Conservation (phyloP, 371 early-diverging fungal species). For the Haplosporangium sp. region DNA sequence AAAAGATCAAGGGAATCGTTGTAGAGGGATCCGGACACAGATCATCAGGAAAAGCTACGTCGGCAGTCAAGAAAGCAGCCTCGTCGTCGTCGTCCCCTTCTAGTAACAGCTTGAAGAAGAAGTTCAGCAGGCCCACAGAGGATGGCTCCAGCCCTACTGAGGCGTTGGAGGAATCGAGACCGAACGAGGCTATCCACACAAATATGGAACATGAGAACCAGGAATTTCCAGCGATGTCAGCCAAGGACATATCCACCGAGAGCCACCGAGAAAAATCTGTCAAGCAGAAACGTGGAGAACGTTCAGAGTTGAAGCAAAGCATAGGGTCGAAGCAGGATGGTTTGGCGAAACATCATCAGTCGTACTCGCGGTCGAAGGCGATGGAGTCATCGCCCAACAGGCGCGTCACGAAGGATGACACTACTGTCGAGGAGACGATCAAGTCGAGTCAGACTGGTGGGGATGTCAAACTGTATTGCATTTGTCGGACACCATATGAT, state of each 20-base stretch:
- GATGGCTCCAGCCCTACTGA: neutral
- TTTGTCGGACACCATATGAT: conserved; percentile 67
- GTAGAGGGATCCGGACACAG: conserved; percentile 7
- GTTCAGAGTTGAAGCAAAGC: neutral
- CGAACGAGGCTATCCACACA: conserved; percentile 1
- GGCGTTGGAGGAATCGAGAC: conserved; percentile 5
- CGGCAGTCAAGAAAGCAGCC: conserved; percentile 10
- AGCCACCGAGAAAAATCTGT: conserved; percentile 8
- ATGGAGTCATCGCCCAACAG: neutral
- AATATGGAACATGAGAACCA: neutral
- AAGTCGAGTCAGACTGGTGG: neutral
- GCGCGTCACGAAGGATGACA: neutral
- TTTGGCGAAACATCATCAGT: neutral
- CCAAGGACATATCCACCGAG: neutral
- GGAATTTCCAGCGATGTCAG: neutral
- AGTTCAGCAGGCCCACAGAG: conserved; percentile 25
- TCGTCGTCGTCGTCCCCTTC: conserved; percentile 1
- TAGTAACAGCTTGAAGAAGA: conserved; percentile 28
- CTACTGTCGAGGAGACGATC: neutral
- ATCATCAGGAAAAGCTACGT: neutral
- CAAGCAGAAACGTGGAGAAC: conserved; percentile 19
- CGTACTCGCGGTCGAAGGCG: conserved; percentile 3
- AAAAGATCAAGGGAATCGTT: conserved; percentile 11
- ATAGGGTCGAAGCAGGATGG: conserved; percentile 2
- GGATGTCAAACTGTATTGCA: conserved; percentile 59